Conservation (phyloP, 108 stramenopile genomes). For the Cyclostephanos tholiformis region DNA sequence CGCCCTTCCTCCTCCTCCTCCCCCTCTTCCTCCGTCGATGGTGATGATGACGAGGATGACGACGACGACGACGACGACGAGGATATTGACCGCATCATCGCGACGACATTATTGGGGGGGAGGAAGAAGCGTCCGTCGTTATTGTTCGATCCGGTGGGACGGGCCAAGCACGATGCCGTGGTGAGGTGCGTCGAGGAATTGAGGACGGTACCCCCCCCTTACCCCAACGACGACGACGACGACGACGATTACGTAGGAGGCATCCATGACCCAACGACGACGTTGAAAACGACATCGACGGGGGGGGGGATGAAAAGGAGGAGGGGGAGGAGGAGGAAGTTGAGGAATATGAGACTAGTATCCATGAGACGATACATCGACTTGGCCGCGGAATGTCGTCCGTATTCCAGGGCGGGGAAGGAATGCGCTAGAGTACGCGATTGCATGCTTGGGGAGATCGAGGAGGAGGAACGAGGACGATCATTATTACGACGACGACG, state of each 20-base stretch:
- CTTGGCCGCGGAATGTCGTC: constrained; percentile 16
- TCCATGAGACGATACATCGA: constrained; percentile 34
- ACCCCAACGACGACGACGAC: not conserved
- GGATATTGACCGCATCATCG: too few relatives aligned
- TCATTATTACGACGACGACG: too few relatives aligned
- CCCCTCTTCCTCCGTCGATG: too few relatives aligned
- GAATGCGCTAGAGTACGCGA: constrained; percentile 19
- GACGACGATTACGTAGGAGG: not conserved
- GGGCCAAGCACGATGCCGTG: constrained; percentile 54
- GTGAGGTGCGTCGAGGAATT: not conserved
- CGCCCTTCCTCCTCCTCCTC: too few relatives aligned
- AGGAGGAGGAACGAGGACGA: constrained; percentile 3
- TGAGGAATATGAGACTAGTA: not conserved
- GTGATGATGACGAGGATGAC: too few relatives aligned
- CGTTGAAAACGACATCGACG: not conserved
- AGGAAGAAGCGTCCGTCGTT: constrained; percentile 26
- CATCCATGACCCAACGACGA: not conserved
- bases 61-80: too few relatives aligned
- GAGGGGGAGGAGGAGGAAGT: not conserved
- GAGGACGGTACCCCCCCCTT: not conserved
- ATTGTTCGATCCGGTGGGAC: constrained; percentile 46
- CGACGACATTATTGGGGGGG: too few relatives aligned
- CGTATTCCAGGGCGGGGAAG: constrained; percentile 2
- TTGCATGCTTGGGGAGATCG: constrained; percentile 25
- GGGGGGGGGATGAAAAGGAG: not conserved